phyloP scores from a whole-genome alignment of 2,329 filamentous ascomycete species.

The Amauroascus verrucosus region DNA sequence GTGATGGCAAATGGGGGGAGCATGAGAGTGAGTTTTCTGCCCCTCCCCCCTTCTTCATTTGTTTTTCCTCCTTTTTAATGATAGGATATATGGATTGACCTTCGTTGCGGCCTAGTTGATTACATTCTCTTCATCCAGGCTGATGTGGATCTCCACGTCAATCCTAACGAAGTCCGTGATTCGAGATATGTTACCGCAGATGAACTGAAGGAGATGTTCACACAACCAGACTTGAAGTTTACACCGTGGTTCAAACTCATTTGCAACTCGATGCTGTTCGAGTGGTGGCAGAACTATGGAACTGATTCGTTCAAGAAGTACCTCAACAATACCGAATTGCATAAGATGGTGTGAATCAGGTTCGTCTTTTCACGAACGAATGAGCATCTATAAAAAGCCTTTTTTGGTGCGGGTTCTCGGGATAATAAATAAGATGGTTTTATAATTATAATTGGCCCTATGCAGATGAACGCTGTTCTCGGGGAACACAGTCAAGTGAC shows the following conservation, averaged over 20 bases:
- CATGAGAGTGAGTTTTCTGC: conserved; percentile 75
- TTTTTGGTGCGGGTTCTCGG: neutral
- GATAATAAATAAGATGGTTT: no score
- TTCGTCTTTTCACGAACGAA: no score
- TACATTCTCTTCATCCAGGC: conserved; percentile 98
- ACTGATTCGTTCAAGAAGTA: conserved; percentile 72
- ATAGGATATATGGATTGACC: neutral
- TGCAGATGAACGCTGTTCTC: neutral
- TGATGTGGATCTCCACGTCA: conserved; percentile 73
- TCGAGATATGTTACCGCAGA: conserved; percentile 74
- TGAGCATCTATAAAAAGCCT: neutral
- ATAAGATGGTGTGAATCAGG: conserved; percentile 56
- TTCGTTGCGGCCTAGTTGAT: conserved; percentile 68
- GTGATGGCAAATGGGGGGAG: conserved; percentile 96
- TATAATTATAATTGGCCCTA: no score
- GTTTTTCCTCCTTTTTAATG: neutral
- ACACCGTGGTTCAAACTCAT: conserved; percentile 99
- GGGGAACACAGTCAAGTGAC: neutral
- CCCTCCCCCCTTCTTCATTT: neutral
- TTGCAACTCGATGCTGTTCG: conserved; percentile 92
- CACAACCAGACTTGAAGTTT: conserved; percentile 69
- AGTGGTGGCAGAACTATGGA: conserved; percentile 85
- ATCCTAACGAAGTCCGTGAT: conserved; percentile 79
- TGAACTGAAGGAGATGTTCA: conserved; percentile 74
- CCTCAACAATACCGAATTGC: conserved; percentile 73